Percentiles rank a stretch among this genome's conserved stretches.
Evolutionary conservation across 352 stramenopile genomes (phyloP).

Genomic region (Globisporangium parvum): DNA sequence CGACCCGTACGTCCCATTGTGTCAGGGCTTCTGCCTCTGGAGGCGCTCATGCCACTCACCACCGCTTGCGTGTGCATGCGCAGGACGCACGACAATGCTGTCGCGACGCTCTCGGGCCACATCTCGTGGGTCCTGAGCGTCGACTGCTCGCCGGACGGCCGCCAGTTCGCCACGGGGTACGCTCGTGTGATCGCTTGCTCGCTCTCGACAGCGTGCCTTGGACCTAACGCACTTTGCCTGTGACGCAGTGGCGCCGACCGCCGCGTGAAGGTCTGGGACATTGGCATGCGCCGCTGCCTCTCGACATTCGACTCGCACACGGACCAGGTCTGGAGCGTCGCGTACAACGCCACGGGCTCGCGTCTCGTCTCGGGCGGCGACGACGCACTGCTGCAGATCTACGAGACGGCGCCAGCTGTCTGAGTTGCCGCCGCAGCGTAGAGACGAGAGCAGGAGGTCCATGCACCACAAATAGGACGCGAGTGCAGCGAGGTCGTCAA

Average conservation of each 20-base stretch:
- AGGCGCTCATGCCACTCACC: not conserved
- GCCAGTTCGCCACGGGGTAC: constrained; percentile 83
- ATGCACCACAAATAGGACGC: too few relatives aligned
- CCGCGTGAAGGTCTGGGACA: constrained; percentile 91
- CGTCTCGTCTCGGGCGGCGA: constrained; percentile 86
- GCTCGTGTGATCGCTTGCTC: constrained; percentile 3
- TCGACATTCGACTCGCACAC: constrained; percentile 89
- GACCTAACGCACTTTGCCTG: too few relatives aligned
- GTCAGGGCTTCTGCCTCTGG: not conserved
- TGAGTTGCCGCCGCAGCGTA: constrained; percentile 9
- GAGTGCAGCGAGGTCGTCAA: too few relatives aligned
- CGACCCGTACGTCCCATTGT: constrained; percentile 66
- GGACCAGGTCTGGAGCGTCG: constrained; percentile 90
- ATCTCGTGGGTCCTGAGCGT: constrained; percentile 88
- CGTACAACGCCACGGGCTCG: constrained; percentile 82
- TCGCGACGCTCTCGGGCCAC: constrained; percentile 83
- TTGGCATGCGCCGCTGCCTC: constrained; percentile 81
- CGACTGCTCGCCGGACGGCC: constrained; percentile 72
- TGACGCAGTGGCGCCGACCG: constrained; percentile 66
- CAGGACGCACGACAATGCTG: constrained; percentile 65
- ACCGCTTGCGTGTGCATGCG: not conserved
- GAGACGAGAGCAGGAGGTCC: not conserved
- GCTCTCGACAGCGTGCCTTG: not conserved
- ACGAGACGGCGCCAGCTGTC: constrained; percentile 64
- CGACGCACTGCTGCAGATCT: constrained; percentile 86